Conservation (phyloP, 495 filamentous ascomycete species). For the Tuber umbilicatum region DNA sequence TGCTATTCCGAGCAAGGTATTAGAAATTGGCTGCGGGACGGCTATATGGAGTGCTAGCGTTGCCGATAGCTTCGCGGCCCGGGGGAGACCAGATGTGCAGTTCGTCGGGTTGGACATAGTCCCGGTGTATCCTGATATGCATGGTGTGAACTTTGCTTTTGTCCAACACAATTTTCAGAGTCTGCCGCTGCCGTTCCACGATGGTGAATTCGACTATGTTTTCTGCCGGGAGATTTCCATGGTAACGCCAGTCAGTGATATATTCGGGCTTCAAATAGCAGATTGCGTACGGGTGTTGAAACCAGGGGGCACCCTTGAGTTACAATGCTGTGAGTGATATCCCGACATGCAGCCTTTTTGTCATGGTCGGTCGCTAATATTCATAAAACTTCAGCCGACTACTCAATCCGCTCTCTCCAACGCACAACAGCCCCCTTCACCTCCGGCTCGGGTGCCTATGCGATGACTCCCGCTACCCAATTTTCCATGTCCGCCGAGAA, state of each 20-base stretch:
- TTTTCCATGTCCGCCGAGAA: constrained; percentile 69
- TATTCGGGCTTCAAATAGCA: constrained; percentile 60
- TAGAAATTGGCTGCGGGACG: constrained; percentile 84
- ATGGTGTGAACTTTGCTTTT: constrained; percentile 72
- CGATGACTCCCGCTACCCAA: constrained; percentile 73
- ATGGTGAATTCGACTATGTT: constrained; percentile 80
- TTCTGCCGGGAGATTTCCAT: constrained; percentile 83
- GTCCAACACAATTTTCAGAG: constrained; percentile 81
- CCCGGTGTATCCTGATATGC: constrained; percentile 64
- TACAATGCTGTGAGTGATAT: constrained; percentile 45
- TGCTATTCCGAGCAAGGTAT: constrained; percentile 64
- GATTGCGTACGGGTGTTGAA: constrained; percentile 72
- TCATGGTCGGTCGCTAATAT: background rate
- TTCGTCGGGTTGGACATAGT: constrained; percentile 84
- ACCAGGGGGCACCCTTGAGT: constrained; percentile 72
- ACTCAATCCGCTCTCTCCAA: constrained; percentile 36
- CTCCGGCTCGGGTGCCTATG: constrained; percentile 66
- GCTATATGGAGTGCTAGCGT: constrained; percentile 71
- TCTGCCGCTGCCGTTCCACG: constrained; percentile 68
- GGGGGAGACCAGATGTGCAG: constrained; percentile 48
- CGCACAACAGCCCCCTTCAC: constrained; percentile 43
- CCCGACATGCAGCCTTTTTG: background rate
- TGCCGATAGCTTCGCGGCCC: constrained; percentile 35
- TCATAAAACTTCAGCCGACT: constrained; percentile 49
- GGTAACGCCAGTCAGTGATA: constrained; percentile 55